Evolutionary conservation across 2,329 filamentous ascomycete species (phyloP).

Genomic region (Dryadomyces quercivorus): DNA sequence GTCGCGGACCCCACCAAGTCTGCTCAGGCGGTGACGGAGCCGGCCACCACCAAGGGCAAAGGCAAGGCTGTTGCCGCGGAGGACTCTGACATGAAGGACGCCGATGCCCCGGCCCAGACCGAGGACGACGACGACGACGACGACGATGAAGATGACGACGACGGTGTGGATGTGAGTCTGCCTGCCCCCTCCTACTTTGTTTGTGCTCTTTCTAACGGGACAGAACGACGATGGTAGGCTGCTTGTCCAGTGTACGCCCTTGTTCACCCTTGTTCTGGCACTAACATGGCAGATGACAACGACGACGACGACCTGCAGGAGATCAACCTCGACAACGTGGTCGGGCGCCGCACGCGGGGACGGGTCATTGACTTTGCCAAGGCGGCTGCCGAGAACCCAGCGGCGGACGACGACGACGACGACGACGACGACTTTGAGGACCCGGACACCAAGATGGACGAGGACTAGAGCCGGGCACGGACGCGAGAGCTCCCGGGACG

Average conservation of each 20-base stretch:
- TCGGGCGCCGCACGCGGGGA: conserved; percentile 81
- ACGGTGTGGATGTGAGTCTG: conserved; percentile 24
- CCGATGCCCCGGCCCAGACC: conserved; percentile 66
- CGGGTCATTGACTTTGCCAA: conserved; percentile 88
- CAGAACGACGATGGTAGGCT: conserved; percentile 4
- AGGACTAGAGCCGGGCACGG: conserved; percentile 29
- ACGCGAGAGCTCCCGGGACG: too few relatives aligned
- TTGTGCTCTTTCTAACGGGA: not conserved
- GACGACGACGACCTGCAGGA: conserved; percentile 79
- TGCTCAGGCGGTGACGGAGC: conserved; percentile 18
- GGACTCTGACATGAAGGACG: conserved; percentile 38
- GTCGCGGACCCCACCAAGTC: conserved; percentile 30
- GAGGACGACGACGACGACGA: conserved; percentile 57
- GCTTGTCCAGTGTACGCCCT: too few relatives aligned
- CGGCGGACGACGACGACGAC: conserved; percentile 69
- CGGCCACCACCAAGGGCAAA: conserved; percentile 50
- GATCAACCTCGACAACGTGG: conserved; percentile 84
- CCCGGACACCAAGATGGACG: conserved; percentile 62
- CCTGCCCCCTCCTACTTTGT: not conserved
- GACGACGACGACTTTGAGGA: conserved; percentile 55
- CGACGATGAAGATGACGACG: conserved; percentile 61
- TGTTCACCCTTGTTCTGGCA: too few relatives aligned
- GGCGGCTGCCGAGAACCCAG: conserved; percentile 67
- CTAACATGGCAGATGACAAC: conserved; percentile 43
- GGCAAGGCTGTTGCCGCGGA: conserved; percentile 60